Base-by-base conservation (phyloP, 139 green algal species). In the Tetraselmis chui region DNA sequence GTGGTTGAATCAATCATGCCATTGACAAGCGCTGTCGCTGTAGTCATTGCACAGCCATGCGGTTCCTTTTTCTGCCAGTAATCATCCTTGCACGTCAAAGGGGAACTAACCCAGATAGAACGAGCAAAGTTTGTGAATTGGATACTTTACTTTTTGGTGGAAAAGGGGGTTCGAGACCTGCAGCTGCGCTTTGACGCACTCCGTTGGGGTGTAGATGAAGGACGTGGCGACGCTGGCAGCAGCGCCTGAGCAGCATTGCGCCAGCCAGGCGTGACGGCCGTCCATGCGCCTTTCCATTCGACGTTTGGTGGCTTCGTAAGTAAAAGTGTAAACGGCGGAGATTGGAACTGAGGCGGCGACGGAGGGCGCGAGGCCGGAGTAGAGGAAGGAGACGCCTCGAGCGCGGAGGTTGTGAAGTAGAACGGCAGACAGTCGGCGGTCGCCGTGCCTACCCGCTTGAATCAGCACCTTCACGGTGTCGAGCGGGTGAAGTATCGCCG, bases 261-360 rank as follows among this genome's bases (percentile, higher is more conserved):
- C 88, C n/a, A 92, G 32, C 78, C 85, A 79, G 5, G 5, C 32
- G 81, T 76, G 75, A 31, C 32, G 82, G n/a, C 29, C 28, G 5
- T 83, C 77, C 79, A 90, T 22, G 24, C 28, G 32, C 28, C 79
- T 81, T 22, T 86, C 30, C 59, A 92, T 79, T 0, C 29, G 28
- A 59, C 79, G 84, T 74, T 92, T 92, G 31, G 87, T 82, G 28
- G 83, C 76, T 80, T 92, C 88, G 79, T 92, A 92, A 24, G 84
- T 88, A 58, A 79, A 83, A 25, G 88, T 86, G 85, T 92, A 92
- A 59, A 92, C 89, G 31, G 88, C 88, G 25, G 84, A 90, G 82
- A 91, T 92, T 1, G 88, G 88, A n/a, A 83, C 80, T 1, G 88
- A 81, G 1, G 88, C 84, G 24, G 81, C 80, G 23, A 92, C 78